These are phyloP conservation scores for Eutrema salsugineum DNA, from an alignment of 441 rosid species.

Conservation along the genomic window DNA sequence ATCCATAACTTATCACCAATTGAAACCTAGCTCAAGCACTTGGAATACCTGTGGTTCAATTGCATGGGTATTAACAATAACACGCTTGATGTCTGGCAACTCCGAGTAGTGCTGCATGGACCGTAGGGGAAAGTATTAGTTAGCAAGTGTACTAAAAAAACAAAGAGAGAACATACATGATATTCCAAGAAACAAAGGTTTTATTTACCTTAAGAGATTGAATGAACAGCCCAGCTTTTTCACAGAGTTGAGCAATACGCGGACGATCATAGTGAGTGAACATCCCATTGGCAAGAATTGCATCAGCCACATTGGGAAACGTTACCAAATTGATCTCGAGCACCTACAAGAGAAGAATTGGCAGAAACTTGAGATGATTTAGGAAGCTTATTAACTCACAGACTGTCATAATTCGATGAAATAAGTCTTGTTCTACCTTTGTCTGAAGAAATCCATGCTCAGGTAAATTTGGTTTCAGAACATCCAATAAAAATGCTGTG, in stretches of 20 bases:
- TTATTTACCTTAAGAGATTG: slow-evolving; percentile 60
- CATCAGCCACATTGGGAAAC: slow-evolving; percentile 90
- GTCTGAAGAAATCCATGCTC: slow-evolving; percentile 86
- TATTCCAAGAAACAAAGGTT: too few relatives aligned
- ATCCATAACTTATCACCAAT: not conserved
- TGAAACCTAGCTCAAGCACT: not conserved
- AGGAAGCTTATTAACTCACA: too few relatives aligned
- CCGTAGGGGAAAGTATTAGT: not conserved
- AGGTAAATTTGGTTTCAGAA: slow-evolving; percentile 83
- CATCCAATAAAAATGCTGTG: slow-evolving; percentile 72
- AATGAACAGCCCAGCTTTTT: slow-evolving; percentile 77
- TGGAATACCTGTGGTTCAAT: slow-evolving; percentile 76
- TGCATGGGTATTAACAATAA: slow-evolving; percentile 85
- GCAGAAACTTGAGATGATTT: not conserved
- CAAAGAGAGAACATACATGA: too few relatives aligned
- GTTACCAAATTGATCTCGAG: slow-evolving; percentile 89
- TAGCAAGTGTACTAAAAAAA: not conserved
- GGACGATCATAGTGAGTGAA: slow-evolving; percentile 88
- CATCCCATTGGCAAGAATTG: slow-evolving; percentile 92
- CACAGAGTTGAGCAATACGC: slow-evolving; percentile 86
- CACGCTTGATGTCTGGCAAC: slow-evolving; percentile 82
- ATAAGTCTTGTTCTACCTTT: slow-evolving; percentile 44
- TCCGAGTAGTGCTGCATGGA: slow-evolving; percentile 73
- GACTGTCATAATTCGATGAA: not conserved
- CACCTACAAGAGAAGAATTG: slow-evolving; percentile 70